Evolutionary conservation across 257 asterid species (phyloP), one percentile per base, ranked within the genome.

Genomic region (Solanum gandarillasii): DNA sequence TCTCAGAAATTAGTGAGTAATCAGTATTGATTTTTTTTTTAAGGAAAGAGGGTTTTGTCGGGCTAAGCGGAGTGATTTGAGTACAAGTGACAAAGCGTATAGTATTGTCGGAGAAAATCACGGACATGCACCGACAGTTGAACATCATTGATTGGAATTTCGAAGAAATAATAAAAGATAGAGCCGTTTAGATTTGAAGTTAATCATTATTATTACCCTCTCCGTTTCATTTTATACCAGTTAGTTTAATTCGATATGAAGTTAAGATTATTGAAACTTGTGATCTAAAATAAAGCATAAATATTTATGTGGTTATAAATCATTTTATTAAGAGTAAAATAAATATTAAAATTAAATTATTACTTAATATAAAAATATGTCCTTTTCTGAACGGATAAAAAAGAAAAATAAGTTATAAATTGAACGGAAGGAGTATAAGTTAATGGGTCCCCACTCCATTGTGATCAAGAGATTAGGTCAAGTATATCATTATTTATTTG

Each of bases 351-450:
- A 6, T 2, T 20, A 52, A 18, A 52, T 52, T 52, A 0, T 52
- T 5, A 1, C 1, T 52, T 6, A 18, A 52, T 6, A 52, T 52
- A 18, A 1, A 52, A 52, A 52, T 55, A 18, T 18, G 1, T 52
- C 1, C 0, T 1, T 52, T 52, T 52, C 0, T 0, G 0, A 2
- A 6, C 0, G 10, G 23, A 18, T 1, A 6, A 18, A 55, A 55
- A 55, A 55, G 4, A 55, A 1, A 55, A 18, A 6, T 6, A 55
- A 6, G 65, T 6, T 55, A 52, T 52, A 52, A 55, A 20, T 7
- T 18, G n/a, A 7, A 55, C 23, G 7, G 4, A 18, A 2, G n/a
- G 10, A 6, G 58, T 5, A 14, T 48, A 2, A 48, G 60, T 14
- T 48, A 75, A 13, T 75, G 35, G 58, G 84, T 12, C 35, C 36